phyloP scores from a whole-genome alignment of 2,329 filamentous ascomycete species.

The Exophiala alcalophila region DNA sequence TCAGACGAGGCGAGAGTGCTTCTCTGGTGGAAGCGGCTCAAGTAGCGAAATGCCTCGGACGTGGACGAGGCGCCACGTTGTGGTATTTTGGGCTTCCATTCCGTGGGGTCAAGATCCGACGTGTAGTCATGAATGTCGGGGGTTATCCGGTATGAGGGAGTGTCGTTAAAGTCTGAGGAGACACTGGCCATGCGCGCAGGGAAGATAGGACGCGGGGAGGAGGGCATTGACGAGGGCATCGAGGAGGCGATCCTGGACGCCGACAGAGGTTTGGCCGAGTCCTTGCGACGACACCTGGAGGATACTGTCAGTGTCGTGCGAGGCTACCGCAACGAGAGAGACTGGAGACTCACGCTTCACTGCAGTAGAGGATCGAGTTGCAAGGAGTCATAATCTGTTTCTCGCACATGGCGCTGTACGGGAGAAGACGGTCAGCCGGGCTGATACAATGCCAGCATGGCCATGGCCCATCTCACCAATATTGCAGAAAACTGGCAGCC shows the following conservation, averaged over 20 bases:
- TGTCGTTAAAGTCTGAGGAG: conserved; percentile 28
- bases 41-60: conserved; percentile 45
- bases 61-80: conserved; percentile 26
- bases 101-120: conserved; percentile 49
- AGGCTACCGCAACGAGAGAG: conserved; percentile 5
- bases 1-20: conserved; percentile 11
- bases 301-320: conserved; percentile 5
- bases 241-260: conserved; percentile 34
- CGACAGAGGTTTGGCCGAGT: conserved; percentile 45
- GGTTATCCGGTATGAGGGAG: conserved; percentile 40
- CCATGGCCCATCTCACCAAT: conserved; percentile 48
- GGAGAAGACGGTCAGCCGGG: too few relatives aligned
- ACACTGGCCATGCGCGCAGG: conserved; percentile 39
- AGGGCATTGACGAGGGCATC: conserved; percentile 35
- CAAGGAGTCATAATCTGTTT: conserved; percentile 62
- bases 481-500: conserved; percentile 46
- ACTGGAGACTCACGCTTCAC: conserved; percentile 53
- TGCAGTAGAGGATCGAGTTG: conserved; percentile 62
- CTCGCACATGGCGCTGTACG: conserved; percentile 61
- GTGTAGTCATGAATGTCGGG: conserved; percentile 38
- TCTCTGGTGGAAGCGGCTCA: conserved; percentile 43
- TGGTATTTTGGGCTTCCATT: conserved; percentile 49
- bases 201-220: conserved; percentile 39
- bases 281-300: conserved; percentile 47
- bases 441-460: too few relatives aligned